These are phyloP conservation scores for Penicillium psychrofluorescens DNA, from an alignment of 495 filamentous ascomycete genomes.

Conservation along the genomic window DNA sequence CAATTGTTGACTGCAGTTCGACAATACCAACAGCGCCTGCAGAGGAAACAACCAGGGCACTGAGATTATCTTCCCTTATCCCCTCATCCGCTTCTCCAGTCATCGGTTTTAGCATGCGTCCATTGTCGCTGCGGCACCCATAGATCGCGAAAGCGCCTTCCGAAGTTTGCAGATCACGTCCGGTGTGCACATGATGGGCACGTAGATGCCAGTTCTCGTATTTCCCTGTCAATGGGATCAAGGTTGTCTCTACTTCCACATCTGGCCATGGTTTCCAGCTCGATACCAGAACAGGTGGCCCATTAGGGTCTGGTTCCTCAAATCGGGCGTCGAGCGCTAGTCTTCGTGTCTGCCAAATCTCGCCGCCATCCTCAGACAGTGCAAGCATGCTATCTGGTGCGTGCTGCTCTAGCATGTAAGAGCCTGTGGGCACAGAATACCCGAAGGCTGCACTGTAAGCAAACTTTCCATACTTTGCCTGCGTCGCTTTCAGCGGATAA, in stretches of 20 bases:
- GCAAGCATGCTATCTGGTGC: conserved; percentile 68
- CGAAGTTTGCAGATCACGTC: conserved; percentile 54
- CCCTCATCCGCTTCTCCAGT: conserved; percentile 45
- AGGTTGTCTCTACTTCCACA: conserved; percentile 54
- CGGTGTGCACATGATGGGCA: conserved; percentile 51
- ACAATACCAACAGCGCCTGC: conserved; percentile 64
- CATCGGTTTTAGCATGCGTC: conserved; percentile 51
- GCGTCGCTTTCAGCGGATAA: conserved; percentile 71
- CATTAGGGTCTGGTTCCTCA: conserved; percentile 38
- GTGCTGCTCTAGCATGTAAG: conserved; percentile 69
- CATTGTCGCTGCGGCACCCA: conserved; percentile 50
- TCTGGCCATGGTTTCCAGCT: conserved; percentile 62
- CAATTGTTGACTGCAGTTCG: conserved; percentile 40
- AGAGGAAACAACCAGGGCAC: conserved; percentile 57
- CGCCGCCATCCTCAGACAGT: conserved; percentile 68
- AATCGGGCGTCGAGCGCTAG: conserved; percentile 52
- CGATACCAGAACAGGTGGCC: conserved; percentile 51
- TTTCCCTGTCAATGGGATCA: conserved; percentile 48
- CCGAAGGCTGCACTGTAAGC: conserved; percentile 68
- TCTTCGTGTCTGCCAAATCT: conserved; percentile 70
- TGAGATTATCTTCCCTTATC: conserved; percentile 38
- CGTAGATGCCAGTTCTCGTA: conserved; percentile 64
- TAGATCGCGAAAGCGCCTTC: conserved; percentile 68
- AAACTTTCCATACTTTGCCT: conserved; percentile 76
- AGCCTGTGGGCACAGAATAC: conserved; percentile 68